These are phyloP conservation scores for Alternaria hordeiaustralica DNA, from an alignment of 2,329 filamentous ascomycete genomes.

Conservation along the genomic window DNA sequence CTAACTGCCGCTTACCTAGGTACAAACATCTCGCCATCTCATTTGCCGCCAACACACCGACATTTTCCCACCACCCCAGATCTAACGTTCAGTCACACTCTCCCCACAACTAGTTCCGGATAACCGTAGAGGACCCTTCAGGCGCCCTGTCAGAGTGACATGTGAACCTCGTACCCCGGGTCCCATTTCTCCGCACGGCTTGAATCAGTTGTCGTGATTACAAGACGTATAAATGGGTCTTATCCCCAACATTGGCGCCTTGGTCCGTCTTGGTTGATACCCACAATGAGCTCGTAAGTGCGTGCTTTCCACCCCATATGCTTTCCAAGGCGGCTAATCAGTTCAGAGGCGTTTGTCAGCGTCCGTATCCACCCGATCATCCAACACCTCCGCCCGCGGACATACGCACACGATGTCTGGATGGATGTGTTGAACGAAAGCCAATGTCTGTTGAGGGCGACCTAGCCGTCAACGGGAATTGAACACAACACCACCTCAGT, in stretches of 20 bases:
- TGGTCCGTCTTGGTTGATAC: slow-evolving; percentile 5
- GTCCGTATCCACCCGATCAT: not conserved
- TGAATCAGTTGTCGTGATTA: not conserved
- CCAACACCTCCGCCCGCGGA: not conserved
- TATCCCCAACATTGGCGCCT: slow-evolving; percentile 13
- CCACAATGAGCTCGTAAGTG: not conserved
- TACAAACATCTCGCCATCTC: not conserved
- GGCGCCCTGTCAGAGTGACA: not conserved
- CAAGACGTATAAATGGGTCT: slow-evolving; percentile 12
- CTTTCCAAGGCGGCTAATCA: not conserved
- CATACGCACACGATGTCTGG: not conserved
- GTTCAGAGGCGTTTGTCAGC: not conserved
- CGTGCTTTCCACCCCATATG: not conserved
- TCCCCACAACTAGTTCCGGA: not conserved
- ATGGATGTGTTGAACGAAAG: not conserved
- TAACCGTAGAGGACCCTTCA: not conserved
- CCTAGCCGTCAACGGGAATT: slow-evolving; percentile 66
- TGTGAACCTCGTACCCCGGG: not conserved
- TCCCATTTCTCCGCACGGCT: not conserved
- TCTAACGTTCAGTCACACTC: not conserved
- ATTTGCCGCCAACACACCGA: not conserved
- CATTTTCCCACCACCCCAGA: not conserved
- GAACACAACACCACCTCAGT: slow-evolving; percentile 67
- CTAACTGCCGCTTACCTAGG: not conserved
- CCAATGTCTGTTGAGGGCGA: slow-evolving; percentile 59